Evolutionary conservation across 495 filamentous ascomycete species (phyloP).

Genomic region (Rhypophila decipiens): DNA sequence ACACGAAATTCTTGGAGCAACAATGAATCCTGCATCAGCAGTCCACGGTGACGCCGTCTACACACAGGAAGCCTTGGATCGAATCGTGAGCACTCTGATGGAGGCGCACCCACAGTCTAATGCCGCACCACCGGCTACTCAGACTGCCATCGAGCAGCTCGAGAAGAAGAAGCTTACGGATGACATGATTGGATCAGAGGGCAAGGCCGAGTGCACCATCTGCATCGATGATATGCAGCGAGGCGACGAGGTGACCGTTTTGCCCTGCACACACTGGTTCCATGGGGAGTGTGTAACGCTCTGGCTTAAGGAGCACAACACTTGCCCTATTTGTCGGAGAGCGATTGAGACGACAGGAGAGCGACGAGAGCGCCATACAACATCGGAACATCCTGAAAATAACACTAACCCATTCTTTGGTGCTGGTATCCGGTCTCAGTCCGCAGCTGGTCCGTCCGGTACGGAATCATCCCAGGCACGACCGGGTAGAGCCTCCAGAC

Average conservation of each 20-base stretch:
- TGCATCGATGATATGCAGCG: constrained; percentile 83
- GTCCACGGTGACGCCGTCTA: constrained; percentile 81
- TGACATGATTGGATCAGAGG: constrained; percentile 56
- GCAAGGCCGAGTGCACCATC: constrained; percentile 75
- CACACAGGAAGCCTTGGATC: constrained; percentile 82
- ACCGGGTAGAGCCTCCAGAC: too few species aligned
- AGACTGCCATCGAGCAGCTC: constrained; percentile 64
- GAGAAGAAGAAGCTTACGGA: constrained; percentile 61
- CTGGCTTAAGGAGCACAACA: constrained; percentile 85
- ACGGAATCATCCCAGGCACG: neutral
- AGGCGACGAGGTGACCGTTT: constrained; percentile 65
- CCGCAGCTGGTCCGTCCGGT: neutral
- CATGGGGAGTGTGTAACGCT: constrained; percentile 68
- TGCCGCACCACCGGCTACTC: constrained; percentile 75
- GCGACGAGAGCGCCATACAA: neutral
- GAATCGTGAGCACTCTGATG: constrained; percentile 81
- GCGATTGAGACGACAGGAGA: constrained; percentile 49
- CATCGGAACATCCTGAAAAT: constrained; percentile 3
- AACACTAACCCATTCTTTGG: too few species aligned
- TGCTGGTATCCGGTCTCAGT: neutral
- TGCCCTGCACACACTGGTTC: constrained; percentile 93
- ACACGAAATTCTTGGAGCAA: constrained; percentile 37
- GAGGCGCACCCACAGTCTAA: constrained; percentile 68
- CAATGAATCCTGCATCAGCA: constrained; percentile 53
- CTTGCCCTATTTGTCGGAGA: constrained; percentile 81